A percentile compares a stretch with the other conserved stretches of the same genome.
These are phyloP conservation scores for Sanghuangporus weigelae DNA, from an alignment of 1,284 basidiomycete genomes.

Conservation along the genomic window DNA sequence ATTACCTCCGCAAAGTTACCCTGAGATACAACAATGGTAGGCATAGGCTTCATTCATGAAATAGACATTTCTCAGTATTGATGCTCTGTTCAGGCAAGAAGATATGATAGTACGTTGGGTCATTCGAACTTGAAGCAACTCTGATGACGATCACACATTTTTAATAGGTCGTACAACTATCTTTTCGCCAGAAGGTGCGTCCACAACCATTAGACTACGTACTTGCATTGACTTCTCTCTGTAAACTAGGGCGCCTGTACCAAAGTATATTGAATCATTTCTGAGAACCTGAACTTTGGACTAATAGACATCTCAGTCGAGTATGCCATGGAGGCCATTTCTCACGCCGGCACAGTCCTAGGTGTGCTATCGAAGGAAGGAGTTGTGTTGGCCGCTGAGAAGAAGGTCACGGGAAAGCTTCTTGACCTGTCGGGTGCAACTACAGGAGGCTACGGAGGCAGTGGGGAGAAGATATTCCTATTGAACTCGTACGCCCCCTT, in stretches of 20 bases:
- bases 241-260: slow-evolving; percentile 70
- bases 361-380: slow-evolving; percentile 95
- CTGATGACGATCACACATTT: background rate
- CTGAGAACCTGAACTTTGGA: background rate
- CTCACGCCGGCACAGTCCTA: slow-evolving; percentile 92
- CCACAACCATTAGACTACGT: background rate
- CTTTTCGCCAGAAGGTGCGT: slow-evolving; percentile 90
- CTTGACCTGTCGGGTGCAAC: slow-evolving; percentile 84
- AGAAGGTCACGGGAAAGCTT: slow-evolving; percentile 98
- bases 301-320: slow-evolving; percentile 59
- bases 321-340: slow-evolving; percentile 99
- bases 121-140: background rate
- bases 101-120: slow-evolving; percentile 76
- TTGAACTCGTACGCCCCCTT: slow-evolving; percentile 69
- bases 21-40: background rate
- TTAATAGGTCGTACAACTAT: slow-evolving; percentile 81
- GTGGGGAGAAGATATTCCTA: slow-evolving; percentile 96
- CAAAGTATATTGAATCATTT: slow-evolving; percentile 55
- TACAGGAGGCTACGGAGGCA: slow-evolving; percentile 87
- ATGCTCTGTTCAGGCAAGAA: slow-evolving; percentile 56
- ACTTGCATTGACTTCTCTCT: background rate
- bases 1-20: background rate
- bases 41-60: background rate
- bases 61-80: background rate
- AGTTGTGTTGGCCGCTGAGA: slow-evolving; percentile 97